Base-by-base conservation (phyloP, 176 grass and related monocot species). In the Cenchrus purpureus region DNA sequence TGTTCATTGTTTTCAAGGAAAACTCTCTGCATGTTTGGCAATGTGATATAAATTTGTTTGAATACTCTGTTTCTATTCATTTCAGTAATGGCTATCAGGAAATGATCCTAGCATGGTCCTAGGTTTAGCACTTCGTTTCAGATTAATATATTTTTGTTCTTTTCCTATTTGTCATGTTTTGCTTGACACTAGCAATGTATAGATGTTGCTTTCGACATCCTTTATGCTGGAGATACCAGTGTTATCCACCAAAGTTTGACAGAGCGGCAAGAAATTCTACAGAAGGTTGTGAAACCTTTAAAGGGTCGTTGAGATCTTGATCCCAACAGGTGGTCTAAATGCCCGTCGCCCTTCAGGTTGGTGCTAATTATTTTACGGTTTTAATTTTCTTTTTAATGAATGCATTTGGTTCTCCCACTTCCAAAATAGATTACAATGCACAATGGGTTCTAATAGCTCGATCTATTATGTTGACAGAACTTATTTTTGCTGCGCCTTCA, bases 191-290 rank as follows among this genome's bases (percentile, higher is more conserved):
- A 32, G 11, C 65, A 71, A 85, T 88, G 69, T 68, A 70, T 65
- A 98, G 96, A 98, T 87, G 84, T 98, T 89, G 93, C 87, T 91
- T 98, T 98, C 87, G 96, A 98, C 78, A 92, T 98, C 89, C 91
- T 98, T 65, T 98, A 98, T 93, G 85, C 91, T 87, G 91, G 91
- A 85, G 93, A 94, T 68, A 89, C 93, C 63, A 98, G 96, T 92
- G 80, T 95, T 83, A 93, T 98, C 79, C 96, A 98, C 86, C 96
- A 92, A 73, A 98, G 87, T 29, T 90, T 98, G 76, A 87, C 40
- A 52, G 96, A 98, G 70, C 88, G 96, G 40, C 96, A 95, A 16
- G 87, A 80, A 77, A 82, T 90, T 69, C 83, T 98, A 76, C 85
- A 73, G 58, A 95, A 95, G 74, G 79, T 90, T 79, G 65, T 98